Base-by-base conservation (phyloP, 2,329 filamentous ascomycete species). In the Alternaria burnsii region DNA sequence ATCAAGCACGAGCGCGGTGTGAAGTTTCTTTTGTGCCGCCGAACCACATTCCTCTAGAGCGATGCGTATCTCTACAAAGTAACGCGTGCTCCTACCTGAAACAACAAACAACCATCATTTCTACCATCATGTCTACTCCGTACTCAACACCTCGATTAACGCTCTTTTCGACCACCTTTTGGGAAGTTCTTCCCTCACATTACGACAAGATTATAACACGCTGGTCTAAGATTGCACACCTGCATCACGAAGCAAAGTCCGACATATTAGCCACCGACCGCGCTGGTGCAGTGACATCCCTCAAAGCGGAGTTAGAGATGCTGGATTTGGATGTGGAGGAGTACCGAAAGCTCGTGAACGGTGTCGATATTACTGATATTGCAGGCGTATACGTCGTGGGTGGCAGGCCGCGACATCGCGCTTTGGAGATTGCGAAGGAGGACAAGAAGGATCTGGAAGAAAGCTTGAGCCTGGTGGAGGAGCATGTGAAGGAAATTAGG, bases 301-400 rank as follows among this genome's bases (percentile, higher is more conserved):
- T 68, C 2, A 63, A 60, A 28, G 66, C 58, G 1, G 63, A 68
- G 50, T 50, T 70, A 3, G 47, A 65, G 3, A 61, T 70, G 60
- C 24, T 67, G 22, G 52, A 60, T 28, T 24, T 52, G 3, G 66
- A 68, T 11, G 34, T 68, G 8, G 30, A 51, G 10, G 42, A 56
- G 3, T 70, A 68, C 16, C 50, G 59, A 1, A 30, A 18, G 14
- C 38, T 68, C 0, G 55, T 58, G 1, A 56, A 47, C 10, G 30
- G 46, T 2, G 55, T 68, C 5, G 32, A 61, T n/a, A 52, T 67
- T 2, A 62, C 54, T 4, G 63, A 65, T 52, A 28, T 70, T 2
- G 58, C 61, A 8, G 65, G 55, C 14, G 47, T 67, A 26, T 68
- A 70, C 38, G 42, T 64, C 0, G 55, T 61, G 8, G 63, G 62